Evolutionary conservation across 768 basidiomycete species (phyloP), one percentile per base, ranked within the genome.

Genomic region (Phlegmacium glaucopus): DNA sequence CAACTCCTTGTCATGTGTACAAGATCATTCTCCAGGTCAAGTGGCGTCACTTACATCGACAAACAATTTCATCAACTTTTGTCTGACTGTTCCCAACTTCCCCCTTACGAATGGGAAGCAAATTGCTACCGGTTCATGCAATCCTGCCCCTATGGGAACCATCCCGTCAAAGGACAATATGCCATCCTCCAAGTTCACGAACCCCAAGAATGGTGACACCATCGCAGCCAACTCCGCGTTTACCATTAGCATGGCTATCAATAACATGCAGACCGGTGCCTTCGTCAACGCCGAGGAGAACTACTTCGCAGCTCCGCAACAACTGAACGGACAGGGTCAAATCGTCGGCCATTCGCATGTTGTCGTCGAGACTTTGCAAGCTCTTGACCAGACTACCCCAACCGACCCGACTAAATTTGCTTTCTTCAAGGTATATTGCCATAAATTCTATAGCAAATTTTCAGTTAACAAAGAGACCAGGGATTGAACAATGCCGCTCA

Each of bases 51-150:
- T 74, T 35, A 77, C 76, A 1, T 76, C 76, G 12, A 68, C 61
- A 13, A 81, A 83, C 66, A 83, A 83, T 66, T 84, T 78, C 56
- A 76, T 78, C 66, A 77, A 78, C 66, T 73, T 72, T 56, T 81
- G 77, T 56, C 54, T 68, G 22, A 72, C 68, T 7, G 61, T 63
- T 7, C 63, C 71, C 37, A 63, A 72, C 44, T 61, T 72, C 39
- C 74, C 75, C 10, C 63, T 82, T 54, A 81, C 80, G 34, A 68
- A 82, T 60, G 80, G 79, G 30, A 59, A 70, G 47, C 78, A 74
- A 54, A 68, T 76, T 49, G 53, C 57, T 17, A 65, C 65, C 29
- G 77, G 75, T 28, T 82, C 79, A 35, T 77, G 81, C 64, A 83
- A 83, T 62, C 73, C 77, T 12, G 71, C 73, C 10, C 75, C 76